Base-by-base conservation (phyloP, 2,329 filamentous ascomycete genomes). In the Truncatella angustata region DNA sequence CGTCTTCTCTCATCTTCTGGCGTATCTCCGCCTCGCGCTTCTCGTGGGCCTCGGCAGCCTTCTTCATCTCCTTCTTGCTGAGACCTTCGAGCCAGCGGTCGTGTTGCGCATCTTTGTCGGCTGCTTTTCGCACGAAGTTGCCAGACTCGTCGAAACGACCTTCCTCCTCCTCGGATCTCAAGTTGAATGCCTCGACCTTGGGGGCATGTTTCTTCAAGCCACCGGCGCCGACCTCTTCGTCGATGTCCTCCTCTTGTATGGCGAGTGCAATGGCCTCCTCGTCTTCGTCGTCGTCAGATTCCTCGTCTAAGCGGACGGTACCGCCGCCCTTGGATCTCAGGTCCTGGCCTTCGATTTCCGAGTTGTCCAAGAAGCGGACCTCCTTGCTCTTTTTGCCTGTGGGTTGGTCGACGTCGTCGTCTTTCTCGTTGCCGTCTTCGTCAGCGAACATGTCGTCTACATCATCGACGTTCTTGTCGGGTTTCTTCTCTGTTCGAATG, bases 151-250 rank as follows among this genome's bases (percentile, higher is more conserved):
- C 94, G 63, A 97, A 99, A 10, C 85, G 81, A 1, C 94, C 94
- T 60, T 97, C 93, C 64, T 97, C 91, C 68, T 95, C 86, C 69
- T 99, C 94, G 11, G 82, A 76, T 54, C 84, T 85, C 79, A 99
- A 89, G 66, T 99, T 97, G 79, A 99, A 99, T 3, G 93, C 93
- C 69, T 97, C 94, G 5, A 99, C 80, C 67, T 94, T 90, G 2
- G 94, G 94, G 2, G 94, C 94, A 69, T 97, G 91, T 62, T 86
- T 89, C 74, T 97, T 97, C 61, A 95, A 87, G 2, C 89, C 88
- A 12, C 94, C 94, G 1, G 90, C 87, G 2, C 94, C 94, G 5
- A 99, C 78, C 68, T 99, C 94, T 50, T 92, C 87, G 60, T 97
- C 94, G 14, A 96, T 66, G 16, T 84, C 89, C 55, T 88, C 85